phyloP scores from a whole-genome alignment of 331 rosid species.

The Pyrus hybrid region DNA sequence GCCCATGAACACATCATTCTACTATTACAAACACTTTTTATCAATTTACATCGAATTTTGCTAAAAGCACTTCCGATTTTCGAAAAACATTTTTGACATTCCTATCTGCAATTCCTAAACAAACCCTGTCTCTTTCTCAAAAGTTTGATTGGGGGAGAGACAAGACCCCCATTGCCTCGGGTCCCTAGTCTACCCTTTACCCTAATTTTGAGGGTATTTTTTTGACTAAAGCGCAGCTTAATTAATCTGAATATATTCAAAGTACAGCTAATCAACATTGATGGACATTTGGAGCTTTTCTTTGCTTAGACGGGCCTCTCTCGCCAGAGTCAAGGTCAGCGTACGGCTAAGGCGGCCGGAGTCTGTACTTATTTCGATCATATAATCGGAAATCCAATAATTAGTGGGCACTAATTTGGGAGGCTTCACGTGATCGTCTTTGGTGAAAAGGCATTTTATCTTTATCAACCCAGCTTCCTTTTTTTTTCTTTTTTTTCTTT shows the following conservation, averaged over 20 bases:
- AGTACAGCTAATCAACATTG: neutral
- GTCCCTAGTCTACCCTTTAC: neutral
- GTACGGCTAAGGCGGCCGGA: slow-evolving; percentile 37
- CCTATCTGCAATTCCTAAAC: neutral
- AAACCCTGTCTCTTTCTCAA: neutral
- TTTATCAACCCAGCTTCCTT: neutral
- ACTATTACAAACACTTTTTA: too few relatives aligned
- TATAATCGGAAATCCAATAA: slow-evolving; percentile 34
- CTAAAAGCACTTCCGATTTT: too few relatives aligned
- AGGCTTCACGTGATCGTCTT: slow-evolving; percentile 48
- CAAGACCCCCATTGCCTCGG: neutral
- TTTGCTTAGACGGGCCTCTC: neutral
- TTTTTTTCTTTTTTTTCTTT: too few relatives aligned
- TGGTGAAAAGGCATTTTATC: slow-evolving; percentile 4
- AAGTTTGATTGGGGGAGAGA: neutral
- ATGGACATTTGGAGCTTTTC: neutral
- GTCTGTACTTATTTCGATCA: slow-evolving; percentile 5
- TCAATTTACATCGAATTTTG: too few relatives aligned
- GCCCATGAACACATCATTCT: neutral
- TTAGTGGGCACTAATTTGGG: slow-evolving; percentile 51
- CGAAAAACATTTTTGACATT: neutral
- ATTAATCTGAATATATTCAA: neutral
- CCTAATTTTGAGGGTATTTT: neutral
- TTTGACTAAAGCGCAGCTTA: neutral
- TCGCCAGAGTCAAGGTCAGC: slow-evolving; percentile 19